Percentiles rank a stretch among this genome's conserved stretches.
Evolutionary conservation across 2,329 filamentous ascomycete genomes (phyloP).

Genomic region (Sodiomyces alkalinus): DNA sequence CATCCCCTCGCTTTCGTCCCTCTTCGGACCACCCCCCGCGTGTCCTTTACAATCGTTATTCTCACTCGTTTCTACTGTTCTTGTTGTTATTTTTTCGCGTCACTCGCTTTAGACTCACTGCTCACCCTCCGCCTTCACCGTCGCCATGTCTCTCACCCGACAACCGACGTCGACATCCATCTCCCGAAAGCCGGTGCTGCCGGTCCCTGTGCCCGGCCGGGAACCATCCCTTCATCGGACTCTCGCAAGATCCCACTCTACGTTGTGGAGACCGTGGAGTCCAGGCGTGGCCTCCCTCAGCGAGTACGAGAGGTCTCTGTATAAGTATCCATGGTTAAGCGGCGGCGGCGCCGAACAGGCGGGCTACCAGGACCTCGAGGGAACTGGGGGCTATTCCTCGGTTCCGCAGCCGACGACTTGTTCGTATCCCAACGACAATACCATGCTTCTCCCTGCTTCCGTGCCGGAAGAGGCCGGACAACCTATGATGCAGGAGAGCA

Average conservation of each 20-base stretch:
- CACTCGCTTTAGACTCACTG: constrained; percentile 4
- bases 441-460: background rate
- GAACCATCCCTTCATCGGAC: constrained; percentile 1
- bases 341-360: no score
- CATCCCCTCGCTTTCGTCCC: no score
- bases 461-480: background rate
- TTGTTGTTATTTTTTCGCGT: background rate
- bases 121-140: no score
- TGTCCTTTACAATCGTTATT: no score
- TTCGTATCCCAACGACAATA: background rate
- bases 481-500: no score
- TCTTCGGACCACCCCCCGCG: no score
- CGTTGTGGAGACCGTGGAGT: constrained; percentile 15
- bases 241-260: constrained; percentile 11
- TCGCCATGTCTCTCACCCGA: constrained; percentile 4
- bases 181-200: constrained; percentile 5
- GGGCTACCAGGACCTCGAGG: constrained; percentile 2
- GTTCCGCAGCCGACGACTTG: background rate
- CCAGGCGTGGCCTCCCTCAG: constrained; percentile 9
- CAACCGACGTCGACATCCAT: no score
- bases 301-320: constrained; percentile 14
- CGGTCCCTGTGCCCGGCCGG: no score
- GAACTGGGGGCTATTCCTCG: constrained; percentile 2
- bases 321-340: constrained; percentile 17
- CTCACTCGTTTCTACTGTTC: no score